Evolutionary conservation across 352 stramenopile genomes (phyloP), one percentile per base, ranked within the genome.

Genomic region (Saprolegnia diclina): DNA sequence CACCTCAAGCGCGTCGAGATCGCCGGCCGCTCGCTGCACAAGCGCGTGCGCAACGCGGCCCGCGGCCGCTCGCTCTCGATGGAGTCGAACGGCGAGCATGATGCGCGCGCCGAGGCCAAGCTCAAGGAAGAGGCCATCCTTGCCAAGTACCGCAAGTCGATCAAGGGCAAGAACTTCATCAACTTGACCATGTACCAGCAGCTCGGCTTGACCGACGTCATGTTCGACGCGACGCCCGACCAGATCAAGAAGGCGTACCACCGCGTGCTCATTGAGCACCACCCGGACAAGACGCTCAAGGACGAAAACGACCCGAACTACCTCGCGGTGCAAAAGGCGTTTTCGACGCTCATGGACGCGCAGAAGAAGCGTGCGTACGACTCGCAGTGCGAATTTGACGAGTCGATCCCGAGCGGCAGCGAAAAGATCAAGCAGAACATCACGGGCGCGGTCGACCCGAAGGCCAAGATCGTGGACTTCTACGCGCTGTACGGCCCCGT

Each of bases 261-360:
- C 72, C 86, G 86, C 65, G 87, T 93, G 54, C 73, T 95, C 13
- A 94, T 94, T 40, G 86, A 93, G 71, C 85, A 95, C 77, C 87
- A 93, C 76, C 83, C 87, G 19, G 83, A 92, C 75, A 92, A 94
- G 75, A 95, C 87, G 42, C 79, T 88, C 61, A 93, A 93, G 77
- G 91, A 87, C 26, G 85, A 95, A 76, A 94, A 95, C 72, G 83
- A 93, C 72, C 85, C 87, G 2, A 95, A 95, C 80, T 92, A 93
- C 66, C 64, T 95, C 65, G 87, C 87, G 0, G 87, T 92, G 37
- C 84, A 94, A 69, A 92, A 90, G 71, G 85, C 85, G 37, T 93
- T 92, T 64, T 65, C 78, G 26, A 93, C 85, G 55, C 77, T 93
- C 48, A 91, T 84, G 79, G 84, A 91, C 75, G 76, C 79, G 11